Conservation (phyloP, 1,139 yeast genomes). For the Candida labiduridarum region DNA sequence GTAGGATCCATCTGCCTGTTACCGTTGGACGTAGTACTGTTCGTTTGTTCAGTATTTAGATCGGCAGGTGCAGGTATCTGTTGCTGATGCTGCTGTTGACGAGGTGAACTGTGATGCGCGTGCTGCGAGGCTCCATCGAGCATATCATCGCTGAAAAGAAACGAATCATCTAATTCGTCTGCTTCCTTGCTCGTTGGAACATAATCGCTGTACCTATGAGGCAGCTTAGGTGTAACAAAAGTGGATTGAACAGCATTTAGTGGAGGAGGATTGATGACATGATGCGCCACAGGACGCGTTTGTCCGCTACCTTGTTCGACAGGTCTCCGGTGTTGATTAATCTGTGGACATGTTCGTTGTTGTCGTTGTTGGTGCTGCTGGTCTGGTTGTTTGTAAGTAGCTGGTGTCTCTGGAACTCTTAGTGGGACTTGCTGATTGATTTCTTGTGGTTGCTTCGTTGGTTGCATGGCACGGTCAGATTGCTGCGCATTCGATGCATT, state of each 20-base stretch:
- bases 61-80: background rate
- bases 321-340: background rate
- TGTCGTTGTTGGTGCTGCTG: background rate
- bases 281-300: background rate
- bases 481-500: background rate
- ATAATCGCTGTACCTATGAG: slow-evolving; percentile 17
- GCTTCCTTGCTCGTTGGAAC: slow-evolving; percentile 26
- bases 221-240: slow-evolving; percentile 16
- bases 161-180: slow-evolving; percentile 61
- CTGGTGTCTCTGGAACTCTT: background rate
- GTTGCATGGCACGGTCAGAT: background rate
- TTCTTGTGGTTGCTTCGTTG: background rate
- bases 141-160: slow-evolving; percentile 66
- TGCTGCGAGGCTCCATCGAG: slow-evolving; percentile 21
- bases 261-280: slow-evolving; percentile 2
- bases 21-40: background rate
- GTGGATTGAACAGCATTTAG: slow-evolving; percentile 13
- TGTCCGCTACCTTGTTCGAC: slow-evolving; percentile 5
- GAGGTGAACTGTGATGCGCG: background rate
- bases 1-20: background rate
- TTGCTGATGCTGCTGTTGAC: slow-evolving; percentile 1
- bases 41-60: too few relatives aligned
- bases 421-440: background rate
- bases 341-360: slow-evolving; percentile 4
- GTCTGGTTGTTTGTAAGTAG: background rate